These are phyloP conservation scores for Eruca vesicaria DNA, from an alignment of 441 rosid genomes.

Conservation along the genomic window DNA sequence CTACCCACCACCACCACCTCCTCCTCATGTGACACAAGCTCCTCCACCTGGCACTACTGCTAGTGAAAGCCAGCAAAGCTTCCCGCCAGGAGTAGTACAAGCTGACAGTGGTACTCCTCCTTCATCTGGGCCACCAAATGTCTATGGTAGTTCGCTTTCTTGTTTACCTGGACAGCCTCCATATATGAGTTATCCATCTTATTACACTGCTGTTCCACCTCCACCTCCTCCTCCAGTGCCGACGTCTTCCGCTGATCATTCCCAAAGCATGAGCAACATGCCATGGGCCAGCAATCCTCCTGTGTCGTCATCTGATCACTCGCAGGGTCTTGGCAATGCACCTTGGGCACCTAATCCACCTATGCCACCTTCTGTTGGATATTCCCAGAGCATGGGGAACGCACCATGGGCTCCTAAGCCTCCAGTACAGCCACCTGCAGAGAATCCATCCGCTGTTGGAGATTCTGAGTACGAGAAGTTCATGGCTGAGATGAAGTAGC, in stretches of 20 bases:
- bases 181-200: conserved; percentile 68
- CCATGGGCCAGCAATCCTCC: conserved; percentile 76
- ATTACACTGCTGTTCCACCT: conserved; percentile 73
- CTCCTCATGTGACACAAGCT: conserved; percentile 48
- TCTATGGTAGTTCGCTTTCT: conserved; percentile 47
- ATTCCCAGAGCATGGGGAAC: conserved; percentile 56
- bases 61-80: conserved; percentile 68
- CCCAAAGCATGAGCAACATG: conserved; percentile 53
- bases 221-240: conserved; percentile 68
- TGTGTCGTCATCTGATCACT: conserved; percentile 40
- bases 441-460: conserved; percentile 59
- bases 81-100: conserved; percentile 89
- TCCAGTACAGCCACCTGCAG: conserved; percentile 60
- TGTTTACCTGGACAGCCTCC: conserved; percentile 58
- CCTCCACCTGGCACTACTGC: conserved; percentile 74
- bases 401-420: conserved; percentile 77
- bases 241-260: conserved; percentile 47
- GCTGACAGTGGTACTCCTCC: conserved; percentile 60
- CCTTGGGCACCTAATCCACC: conserved; percentile 36
- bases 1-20: conserved; percentile 62
- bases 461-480: conserved; percentile 94
- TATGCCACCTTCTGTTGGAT: conserved; percentile 50
- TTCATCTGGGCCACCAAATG: conserved; percentile 49
- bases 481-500: conserved; percentile 94
- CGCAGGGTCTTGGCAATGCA: conserved; percentile 30